Conservation (phyloP, 306 rosid species). For the Pueraria montana region DNA sequence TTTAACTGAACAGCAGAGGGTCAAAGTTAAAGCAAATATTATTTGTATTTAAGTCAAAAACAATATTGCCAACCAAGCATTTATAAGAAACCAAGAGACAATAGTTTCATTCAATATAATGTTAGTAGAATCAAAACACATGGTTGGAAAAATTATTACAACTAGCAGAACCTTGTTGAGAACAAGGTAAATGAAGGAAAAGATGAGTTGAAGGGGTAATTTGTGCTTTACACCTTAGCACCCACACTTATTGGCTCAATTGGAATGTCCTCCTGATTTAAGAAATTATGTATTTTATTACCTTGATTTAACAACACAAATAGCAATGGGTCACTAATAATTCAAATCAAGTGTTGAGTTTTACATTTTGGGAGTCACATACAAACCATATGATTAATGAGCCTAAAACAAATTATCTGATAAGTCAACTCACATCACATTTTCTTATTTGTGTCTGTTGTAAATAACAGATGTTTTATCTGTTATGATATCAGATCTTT, state of each 20-base stretch:
- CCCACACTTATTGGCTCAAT: background rate
- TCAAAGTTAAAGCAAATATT: background rate
- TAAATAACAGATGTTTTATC: no score
- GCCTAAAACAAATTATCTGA: background rate
- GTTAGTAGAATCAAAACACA: constrained; percentile 6
- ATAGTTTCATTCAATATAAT: constrained; percentile 25
- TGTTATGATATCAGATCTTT: no score
- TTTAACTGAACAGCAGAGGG: background rate
- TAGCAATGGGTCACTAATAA: background rate
- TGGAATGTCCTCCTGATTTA: background rate
- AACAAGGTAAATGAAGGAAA: background rate
- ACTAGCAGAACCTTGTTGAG: background rate
- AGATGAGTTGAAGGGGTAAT: background rate
- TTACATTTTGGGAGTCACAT: background rate
- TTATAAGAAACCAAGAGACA: constrained; percentile 33
- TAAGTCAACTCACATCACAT: background rate
- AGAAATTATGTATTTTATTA: background rate
- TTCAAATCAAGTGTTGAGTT: constrained; percentile 1
- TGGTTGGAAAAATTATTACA: background rate
- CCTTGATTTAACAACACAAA: background rate
- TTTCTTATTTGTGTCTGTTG: background rate
- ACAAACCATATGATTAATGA: background rate
- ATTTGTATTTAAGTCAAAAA: constrained; percentile 8
- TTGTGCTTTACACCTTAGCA: background rate
- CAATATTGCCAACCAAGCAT: background rate